Evolutionary conservation across 108 stramenopile genomes (phyloP).

Genomic region (Mayamaea pseudoterrestris): DNA sequence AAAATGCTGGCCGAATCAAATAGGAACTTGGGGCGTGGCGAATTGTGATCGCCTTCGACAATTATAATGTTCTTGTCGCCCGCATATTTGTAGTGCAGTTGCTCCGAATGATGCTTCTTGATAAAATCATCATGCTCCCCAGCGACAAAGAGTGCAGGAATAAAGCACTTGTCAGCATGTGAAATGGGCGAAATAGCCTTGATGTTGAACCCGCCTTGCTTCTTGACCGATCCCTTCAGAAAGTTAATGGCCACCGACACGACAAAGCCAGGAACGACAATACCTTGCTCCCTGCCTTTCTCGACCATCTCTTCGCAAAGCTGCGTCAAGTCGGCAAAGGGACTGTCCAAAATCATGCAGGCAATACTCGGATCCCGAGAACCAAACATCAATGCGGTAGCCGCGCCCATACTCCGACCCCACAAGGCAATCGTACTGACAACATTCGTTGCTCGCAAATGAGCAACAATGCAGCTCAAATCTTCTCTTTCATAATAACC

Average conservation of each 20-base stretch:
- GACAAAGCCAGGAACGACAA: slow-evolving; percentile 67
- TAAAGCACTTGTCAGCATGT: slow-evolving; percentile 86
- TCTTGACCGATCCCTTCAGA: slow-evolving; percentile 75
- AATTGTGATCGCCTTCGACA: slow-evolving; percentile 97
- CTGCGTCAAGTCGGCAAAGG: slow-evolving; percentile 88
- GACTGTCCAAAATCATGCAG: slow-evolving; percentile 93
- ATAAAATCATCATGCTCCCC: slow-evolving; percentile 94
- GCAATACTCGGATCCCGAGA: slow-evolving; percentile 95
- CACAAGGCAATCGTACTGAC: slow-evolving; percentile 93
- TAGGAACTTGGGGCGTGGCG: slow-evolving; percentile 88
- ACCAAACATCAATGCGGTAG: slow-evolving; percentile 94
- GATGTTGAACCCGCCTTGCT: slow-evolving; percentile 88
- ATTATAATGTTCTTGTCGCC: slow-evolving; percentile 96
- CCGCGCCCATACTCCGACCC: slow-evolving; percentile 99
- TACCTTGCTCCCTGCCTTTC: slow-evolving; percentile 84
- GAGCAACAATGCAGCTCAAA: slow-evolving; percentile 79
- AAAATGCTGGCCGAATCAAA: slow-evolving; percentile 94
- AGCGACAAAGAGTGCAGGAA: slow-evolving; percentile 91
- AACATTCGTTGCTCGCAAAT: slow-evolving; percentile 84
- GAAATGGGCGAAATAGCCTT: slow-evolving; percentile 76
- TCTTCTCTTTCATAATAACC: slow-evolving; percentile 97
- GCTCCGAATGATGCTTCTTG: slow-evolving; percentile 69
- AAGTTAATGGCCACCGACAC: slow-evolving; percentile 69
- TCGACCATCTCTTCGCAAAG: slow-evolving; percentile 96
- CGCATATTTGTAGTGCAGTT: slow-evolving; percentile 79